Base-by-base conservation (phyloP, 306 rosid genomes). In the Citrullus colocynthis region DNA sequence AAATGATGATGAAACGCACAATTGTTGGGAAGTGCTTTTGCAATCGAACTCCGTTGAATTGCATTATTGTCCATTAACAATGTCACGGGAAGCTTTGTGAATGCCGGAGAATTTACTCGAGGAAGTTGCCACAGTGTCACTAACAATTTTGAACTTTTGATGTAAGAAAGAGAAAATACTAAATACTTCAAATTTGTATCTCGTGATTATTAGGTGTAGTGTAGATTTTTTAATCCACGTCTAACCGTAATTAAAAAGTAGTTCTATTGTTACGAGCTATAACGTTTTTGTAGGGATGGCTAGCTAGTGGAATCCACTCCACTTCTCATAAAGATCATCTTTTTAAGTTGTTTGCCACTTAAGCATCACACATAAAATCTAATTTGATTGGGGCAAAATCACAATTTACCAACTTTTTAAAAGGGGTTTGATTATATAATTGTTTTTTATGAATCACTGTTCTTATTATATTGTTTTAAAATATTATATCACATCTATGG, bases 31-130 rank as follows among this genome's bases (percentile, higher is more conserved):
- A 65, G 51, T 65, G 72, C 49, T 37, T 65, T 65, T 65, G 72
- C 49, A 65, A 65, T 49, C 49, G 1, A 65, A 65, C 48, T 65
- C 72, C 1, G 30, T 65, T 64, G 72, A 18, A 65, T 65, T 65
- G 72, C 72, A 65, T 65, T 49, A 65, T 63, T 63, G 44, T 63
- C 70, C 45, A 63, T 63, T 63, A 63, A 34, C 70, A 63, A 63
- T 65, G 73, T 37, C 7, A 18, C 14, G 28, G 1, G 49, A 51
- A 37, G 73, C 30, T 37, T 65, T 17, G 15, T 12, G 16, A 48
- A 12, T 48, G 54, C 54, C 0, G 54, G 1, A 12, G 16, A 48
- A 48, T 9, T 48, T 48, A 48, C 13, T 48, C 3, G 54, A 48
- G 54, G 1, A 48, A 16, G 54, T 15, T 4, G 1, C 16, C 54